Percentiles rank a stretch among this genome's conserved stretches.
These are phyloP conservation scores for Fraxinus dipetala DNA, from an alignment of 305 asterid genomes.

Conservation along the genomic window DNA sequence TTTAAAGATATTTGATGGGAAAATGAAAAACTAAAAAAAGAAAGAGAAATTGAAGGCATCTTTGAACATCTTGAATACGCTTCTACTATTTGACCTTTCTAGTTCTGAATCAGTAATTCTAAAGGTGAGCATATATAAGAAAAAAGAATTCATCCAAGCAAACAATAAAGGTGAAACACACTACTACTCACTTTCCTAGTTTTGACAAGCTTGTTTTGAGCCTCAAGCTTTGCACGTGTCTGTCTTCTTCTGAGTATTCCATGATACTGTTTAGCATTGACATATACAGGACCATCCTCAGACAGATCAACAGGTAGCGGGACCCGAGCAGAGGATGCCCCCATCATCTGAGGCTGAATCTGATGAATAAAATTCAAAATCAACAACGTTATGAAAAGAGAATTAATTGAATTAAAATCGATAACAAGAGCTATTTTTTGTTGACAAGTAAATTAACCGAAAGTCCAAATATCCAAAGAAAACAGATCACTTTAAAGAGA, in stretches of 20 bases:
- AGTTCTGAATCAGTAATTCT: not conserved
- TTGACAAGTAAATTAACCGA: not conserved
- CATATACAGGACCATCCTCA: conserved; percentile 80
- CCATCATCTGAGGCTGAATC: conserved; percentile 58
- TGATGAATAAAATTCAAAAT: conserved; percentile 20
- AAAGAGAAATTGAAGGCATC: not conserved
- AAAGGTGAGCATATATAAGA: not conserved
- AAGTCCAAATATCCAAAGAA: not conserved
- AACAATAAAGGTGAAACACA: not conserved
- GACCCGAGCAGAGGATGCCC: conserved; percentile 52
- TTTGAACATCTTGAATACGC: not conserved
- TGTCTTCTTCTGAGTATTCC: conserved; percentile 80
- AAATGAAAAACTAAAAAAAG: not conserved
- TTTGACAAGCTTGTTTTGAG: conserved; percentile 79
- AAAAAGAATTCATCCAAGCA: not conserved
- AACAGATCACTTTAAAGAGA: not conserved
- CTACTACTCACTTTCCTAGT: conserved; percentile 53
- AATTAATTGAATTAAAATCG: not conserved
- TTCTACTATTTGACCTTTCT: not conserved
- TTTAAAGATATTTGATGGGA: not conserved
- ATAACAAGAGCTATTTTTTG: not conserved
- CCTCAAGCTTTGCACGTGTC: conserved; percentile 81
- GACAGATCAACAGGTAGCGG: conserved; percentile 68
- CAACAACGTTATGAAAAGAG: not conserved
- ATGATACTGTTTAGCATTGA: conserved; percentile 77